Evolutionary conservation across 2,329 filamentous ascomycete genomes (phyloP).

Genomic region (Alternaria sp.): DNA sequence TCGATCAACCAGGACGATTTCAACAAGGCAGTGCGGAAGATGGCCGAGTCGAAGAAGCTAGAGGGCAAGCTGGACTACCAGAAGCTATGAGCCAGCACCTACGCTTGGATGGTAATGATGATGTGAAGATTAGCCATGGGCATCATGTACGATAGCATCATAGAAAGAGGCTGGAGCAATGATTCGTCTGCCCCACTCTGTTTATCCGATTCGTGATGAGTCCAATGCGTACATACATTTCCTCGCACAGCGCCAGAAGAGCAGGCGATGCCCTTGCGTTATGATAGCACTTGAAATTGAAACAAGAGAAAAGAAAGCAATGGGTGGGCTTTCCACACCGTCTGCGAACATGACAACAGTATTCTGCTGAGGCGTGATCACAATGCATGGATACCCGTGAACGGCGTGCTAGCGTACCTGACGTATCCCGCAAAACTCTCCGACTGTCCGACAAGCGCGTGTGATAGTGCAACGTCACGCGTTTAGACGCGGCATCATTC

Average conservation of each 20-base stretch:
- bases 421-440: background rate
- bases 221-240: background rate
- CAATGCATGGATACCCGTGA: background rate
- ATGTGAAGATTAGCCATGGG: conserved; percentile 19
- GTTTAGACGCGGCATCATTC: background rate
- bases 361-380: background rate
- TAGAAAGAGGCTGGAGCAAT: background rate
- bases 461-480: background rate
- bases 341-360: background rate
- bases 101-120: conserved; percentile 12
- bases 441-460: background rate
- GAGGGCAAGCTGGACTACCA: conserved; percentile 98
- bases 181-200: background rate
- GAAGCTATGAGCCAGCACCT: conserved; percentile 68
- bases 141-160: conserved; percentile 12
- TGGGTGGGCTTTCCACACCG: background rate
- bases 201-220: background rate
- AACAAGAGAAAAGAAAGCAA: conserved; percentile 5
- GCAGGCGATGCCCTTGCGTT: background rate
- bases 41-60: conserved; percentile 96
- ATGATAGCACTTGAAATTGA: conserved; percentile 1
- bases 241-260: background rate
- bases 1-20: conserved; percentile 98
- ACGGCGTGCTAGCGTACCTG: background rate
- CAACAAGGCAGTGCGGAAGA: conserved; percentile 98